Evolutionary conservation across 2,329 filamentous ascomycete species (phyloP).

Genomic region (Microthyrium microscopicum): DNA sequence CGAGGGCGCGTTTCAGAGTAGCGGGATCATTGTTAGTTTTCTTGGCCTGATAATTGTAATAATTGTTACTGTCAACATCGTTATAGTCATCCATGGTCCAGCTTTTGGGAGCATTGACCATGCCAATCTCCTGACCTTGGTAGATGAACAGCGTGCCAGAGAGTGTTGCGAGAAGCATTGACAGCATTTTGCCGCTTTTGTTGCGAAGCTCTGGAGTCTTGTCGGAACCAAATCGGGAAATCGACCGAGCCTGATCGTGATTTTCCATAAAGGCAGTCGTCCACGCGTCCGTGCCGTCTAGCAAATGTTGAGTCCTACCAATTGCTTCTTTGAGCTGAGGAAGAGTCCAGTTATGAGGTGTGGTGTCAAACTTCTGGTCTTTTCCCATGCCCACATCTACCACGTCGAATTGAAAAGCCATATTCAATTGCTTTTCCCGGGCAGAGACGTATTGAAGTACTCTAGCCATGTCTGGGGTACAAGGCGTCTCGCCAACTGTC

Average conservation of each 20-base stretch:
- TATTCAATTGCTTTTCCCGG: constrained; percentile 43
- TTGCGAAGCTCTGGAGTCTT: constrained; percentile 27
- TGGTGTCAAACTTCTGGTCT: constrained; percentile 6
- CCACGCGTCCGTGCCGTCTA: constrained; percentile 33
- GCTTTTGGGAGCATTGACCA: constrained; percentile 34
- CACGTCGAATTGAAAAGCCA: constrained; percentile 54
- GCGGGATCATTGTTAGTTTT: constrained; percentile 14
- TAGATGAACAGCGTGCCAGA: constrained; percentile 42
- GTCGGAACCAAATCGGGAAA: constrained; percentile 36
- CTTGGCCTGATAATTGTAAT: constrained; percentile 12
- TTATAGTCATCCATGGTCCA: constrained; percentile 43
- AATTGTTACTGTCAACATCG: constrained; percentile 40
- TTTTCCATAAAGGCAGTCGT: constrained; percentile 46
- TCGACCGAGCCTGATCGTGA: constrained; percentile 42
- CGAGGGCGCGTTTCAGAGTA: constrained; percentile 22
- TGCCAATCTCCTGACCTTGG: constrained; percentile 45
- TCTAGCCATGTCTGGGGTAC: constrained; percentile 39
- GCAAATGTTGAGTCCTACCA: constrained; percentile 22
- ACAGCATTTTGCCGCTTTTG: constrained; percentile 35
- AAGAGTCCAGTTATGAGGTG: constrained; percentile 6
- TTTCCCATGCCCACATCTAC: constrained; percentile 27
- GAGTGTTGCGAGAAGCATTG: constrained; percentile 30
- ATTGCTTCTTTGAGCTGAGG: constrained; percentile 6
- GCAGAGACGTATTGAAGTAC: constrained; percentile 45
- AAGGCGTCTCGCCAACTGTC: constrained; percentile 53